Percentiles rank a stretch among this genome's conserved stretches.
These are phyloP conservation scores for Grifola frondosa DNA, from an alignment of 1,284 basidiomycete species.

Conservation along the genomic window DNA sequence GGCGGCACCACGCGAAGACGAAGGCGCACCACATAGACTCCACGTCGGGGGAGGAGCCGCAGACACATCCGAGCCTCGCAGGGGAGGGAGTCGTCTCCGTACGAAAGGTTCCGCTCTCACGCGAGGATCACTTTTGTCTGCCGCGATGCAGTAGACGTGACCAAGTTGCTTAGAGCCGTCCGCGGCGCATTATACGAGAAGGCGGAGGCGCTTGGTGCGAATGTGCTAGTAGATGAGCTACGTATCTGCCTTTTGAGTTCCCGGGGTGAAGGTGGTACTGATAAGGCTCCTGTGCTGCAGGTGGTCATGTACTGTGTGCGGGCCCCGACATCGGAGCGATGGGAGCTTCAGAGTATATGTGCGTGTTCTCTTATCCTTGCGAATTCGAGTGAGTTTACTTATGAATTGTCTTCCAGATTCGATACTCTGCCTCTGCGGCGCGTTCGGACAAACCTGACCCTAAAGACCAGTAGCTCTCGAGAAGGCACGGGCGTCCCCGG, in stretches of 20 bases:
- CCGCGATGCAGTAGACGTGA: constrained; percentile 59
- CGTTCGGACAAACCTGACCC: constrained; percentile 33
- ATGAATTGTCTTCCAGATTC: constrained; percentile 42
- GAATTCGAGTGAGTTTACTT: constrained; percentile 4
- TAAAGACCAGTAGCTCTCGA: constrained; percentile 34
- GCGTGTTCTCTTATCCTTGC: constrained; percentile 21
- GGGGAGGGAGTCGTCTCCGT: constrained; percentile 35
- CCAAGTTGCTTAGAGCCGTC: constrained; percentile 53
- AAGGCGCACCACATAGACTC: constrained; percentile 38
- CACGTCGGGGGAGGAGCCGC: constrained; percentile 49
- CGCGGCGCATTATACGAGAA: constrained; percentile 52
- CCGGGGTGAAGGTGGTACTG: constrained; percentile 8
- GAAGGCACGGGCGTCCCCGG: constrained; percentile 33
- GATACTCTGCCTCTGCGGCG: constrained; percentile 53
- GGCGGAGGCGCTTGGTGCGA: constrained; percentile 52
- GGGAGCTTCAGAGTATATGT: constrained; percentile 63
- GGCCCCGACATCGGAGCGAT: constrained; percentile 48
- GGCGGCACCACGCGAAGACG: constrained; percentile 28
- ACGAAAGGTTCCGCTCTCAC: constrained; percentile 43
- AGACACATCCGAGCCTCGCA: constrained; percentile 47
- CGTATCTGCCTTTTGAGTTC: constrained; percentile 28
- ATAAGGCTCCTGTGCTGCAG: constrained; percentile 32
- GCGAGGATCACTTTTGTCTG: constrained; percentile 56
- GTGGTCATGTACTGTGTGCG: constrained; percentile 61
- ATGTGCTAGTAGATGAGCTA: constrained; percentile 67